Percentiles rank a stretch among this genome's conserved stretches.
Evolutionary conservation across 768 basidiomycete genomes (phyloP).

Genomic region (Postia placenta): DNA sequence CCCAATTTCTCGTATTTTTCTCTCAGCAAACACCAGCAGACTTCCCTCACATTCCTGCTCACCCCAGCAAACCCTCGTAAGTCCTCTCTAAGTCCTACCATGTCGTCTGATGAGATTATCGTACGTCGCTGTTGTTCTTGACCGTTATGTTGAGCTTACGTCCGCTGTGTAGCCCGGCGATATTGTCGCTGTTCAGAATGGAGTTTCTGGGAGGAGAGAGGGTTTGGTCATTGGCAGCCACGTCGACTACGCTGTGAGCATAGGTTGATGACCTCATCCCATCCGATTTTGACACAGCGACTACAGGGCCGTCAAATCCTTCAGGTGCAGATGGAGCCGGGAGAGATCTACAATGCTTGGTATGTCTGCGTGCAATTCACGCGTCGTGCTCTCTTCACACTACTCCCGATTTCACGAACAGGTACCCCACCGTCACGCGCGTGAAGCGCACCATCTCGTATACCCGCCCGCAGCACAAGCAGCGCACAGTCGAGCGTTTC

Average conservation of each 20-base stretch:
- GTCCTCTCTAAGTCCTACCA: slow-evolving; percentile 14
- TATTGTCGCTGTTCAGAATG: slow-evolving; percentile 71
- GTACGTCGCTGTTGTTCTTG: slow-evolving; percentile 7
- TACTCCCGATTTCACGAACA: slow-evolving; percentile 17
- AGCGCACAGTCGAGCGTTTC: slow-evolving; percentile 64
- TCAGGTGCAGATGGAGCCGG: slow-evolving; percentile 72
- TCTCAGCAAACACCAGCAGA: slow-evolving; percentile 24
- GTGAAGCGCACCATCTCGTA: slow-evolving; percentile 69
- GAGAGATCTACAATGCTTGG: slow-evolving; percentile 67
- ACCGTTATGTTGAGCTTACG: no score
- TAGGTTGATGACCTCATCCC: background rate
- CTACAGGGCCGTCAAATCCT: slow-evolving; percentile 76
- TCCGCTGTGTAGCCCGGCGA: slow-evolving; percentile 58
- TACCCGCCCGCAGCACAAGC: slow-evolving; percentile 39
- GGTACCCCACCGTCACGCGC: slow-evolving; percentile 76
- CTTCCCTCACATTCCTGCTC: slow-evolving; percentile 22
- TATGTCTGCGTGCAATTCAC: slow-evolving; percentile 19
- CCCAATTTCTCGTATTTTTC: slow-evolving; percentile 14
- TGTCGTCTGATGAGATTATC: slow-evolving; percentile 31
- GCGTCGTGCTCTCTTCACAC: background rate
- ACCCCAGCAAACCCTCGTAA: slow-evolving; percentile 11
- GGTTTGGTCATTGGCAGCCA: slow-evolving; percentile 78
- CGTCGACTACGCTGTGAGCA: slow-evolving; percentile 60
- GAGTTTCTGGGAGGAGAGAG: slow-evolving; percentile 57
- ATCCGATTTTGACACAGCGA: background rate